phyloP scores from a whole-genome alignment of 257 asterid genomes.

The Leptodermis oblonga region DNA sequence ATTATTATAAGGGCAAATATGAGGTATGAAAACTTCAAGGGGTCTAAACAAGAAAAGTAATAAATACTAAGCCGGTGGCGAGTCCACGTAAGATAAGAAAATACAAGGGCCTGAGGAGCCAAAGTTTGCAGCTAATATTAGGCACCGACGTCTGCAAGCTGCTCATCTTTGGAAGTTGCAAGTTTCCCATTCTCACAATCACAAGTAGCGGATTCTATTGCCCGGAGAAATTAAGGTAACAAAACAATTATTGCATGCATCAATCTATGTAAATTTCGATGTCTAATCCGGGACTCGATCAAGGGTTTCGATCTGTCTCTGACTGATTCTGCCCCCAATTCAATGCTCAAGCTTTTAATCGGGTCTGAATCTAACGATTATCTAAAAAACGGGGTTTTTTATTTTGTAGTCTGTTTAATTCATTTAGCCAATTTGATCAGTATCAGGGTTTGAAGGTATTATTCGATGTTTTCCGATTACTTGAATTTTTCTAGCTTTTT shows the following conservation, averaged over 20 bases:
- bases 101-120: conserved; percentile 5
- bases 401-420: background rate
- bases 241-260: background rate
- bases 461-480: background rate
- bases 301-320: conserved; percentile 9
- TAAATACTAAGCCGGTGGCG: background rate
- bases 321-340: conserved; percentile 5
- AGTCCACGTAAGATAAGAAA: background rate
- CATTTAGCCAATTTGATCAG: background rate
- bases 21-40: background rate
- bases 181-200: background rate
- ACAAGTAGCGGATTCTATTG: background rate
- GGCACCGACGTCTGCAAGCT: conserved; percentile 10
- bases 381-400: background rate
- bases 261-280: background rate
- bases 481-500: background rate
- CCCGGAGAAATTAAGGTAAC: conserved; percentile 2
- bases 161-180: background rate
- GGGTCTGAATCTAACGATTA: conserved; percentile 1
- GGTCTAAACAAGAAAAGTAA: background rate
- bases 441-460: background rate
- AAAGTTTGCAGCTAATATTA: background rate
- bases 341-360: background rate
- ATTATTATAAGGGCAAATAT: no score
- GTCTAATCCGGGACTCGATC: background rate